Evolutionary conservation across 2,329 filamentous ascomycete genomes (phyloP).

Genomic region (Exophiala spinifera): DNA sequence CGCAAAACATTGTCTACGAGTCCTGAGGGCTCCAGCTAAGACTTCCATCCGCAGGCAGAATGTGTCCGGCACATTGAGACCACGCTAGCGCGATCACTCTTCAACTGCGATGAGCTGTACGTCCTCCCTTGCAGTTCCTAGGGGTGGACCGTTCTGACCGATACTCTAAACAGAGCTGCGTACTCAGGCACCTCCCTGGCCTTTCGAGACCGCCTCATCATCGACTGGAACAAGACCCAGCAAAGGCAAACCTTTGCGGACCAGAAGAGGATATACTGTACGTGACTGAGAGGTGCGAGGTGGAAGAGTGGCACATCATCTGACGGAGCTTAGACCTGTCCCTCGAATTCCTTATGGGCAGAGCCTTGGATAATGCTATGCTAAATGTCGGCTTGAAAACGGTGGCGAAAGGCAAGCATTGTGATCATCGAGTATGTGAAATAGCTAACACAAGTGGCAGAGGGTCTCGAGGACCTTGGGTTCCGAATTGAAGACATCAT

Average conservation of each 20-base stretch:
- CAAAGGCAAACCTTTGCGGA: slow-evolving; percentile 90
- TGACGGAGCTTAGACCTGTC: slow-evolving; percentile 65
- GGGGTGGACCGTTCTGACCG: not conserved
- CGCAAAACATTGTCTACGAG: not conserved
- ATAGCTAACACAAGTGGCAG: slow-evolving; percentile 45
- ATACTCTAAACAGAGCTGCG: slow-evolving; percentile 57
- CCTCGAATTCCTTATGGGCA: slow-evolving; percentile 95
- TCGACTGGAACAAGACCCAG: slow-evolving; percentile 98
- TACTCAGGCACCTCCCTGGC: slow-evolving; percentile 89
- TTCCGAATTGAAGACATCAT: slow-evolving; percentile 98
- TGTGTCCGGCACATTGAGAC: slow-evolving; percentile 94
- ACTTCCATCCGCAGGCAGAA: slow-evolving; percentile 58
- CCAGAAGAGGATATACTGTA: slow-evolving; percentile 89
- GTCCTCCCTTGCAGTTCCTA: slow-evolving; percentile 18
- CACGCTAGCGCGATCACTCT: slow-evolving; percentile 89
- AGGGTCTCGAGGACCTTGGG: slow-evolving; percentile 81
- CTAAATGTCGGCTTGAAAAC: slow-evolving; percentile 89
- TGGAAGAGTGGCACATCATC: not conserved
- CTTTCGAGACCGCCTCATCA: slow-evolving; percentile 86
- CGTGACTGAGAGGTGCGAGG: slow-evolving; percentile 23
- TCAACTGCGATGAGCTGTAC: slow-evolving; percentile 88
- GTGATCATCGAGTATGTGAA: slow-evolving; percentile 13
- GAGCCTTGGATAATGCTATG: slow-evolving; percentile 97
- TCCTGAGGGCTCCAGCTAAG: slow-evolving; percentile 4
- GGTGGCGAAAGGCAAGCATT: slow-evolving; percentile 66